Evolutionary conservation across 306 rosid species (phyloP).

Genomic region (Alnus glutinosa): DNA sequence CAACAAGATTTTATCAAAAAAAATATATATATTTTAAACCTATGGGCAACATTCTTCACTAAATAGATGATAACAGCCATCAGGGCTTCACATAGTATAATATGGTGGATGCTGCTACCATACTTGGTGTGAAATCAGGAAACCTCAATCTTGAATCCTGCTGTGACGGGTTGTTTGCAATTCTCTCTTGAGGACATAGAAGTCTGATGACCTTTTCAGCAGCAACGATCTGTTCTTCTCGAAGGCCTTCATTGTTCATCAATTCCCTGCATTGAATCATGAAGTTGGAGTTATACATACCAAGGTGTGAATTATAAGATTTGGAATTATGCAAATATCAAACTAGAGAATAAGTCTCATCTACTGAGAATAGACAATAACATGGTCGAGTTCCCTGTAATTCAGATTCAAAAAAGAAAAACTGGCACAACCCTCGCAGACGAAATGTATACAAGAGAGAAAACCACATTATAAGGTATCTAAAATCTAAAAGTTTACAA

Average conservation of each 20-base stretch:
- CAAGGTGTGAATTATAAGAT: no score
- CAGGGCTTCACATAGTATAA: slow-evolving; percentile 43
- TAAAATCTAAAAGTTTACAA: no score
- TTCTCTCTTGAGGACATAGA: slow-evolving; percentile 50
- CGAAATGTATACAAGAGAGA: no score
- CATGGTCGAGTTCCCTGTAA: neutral
- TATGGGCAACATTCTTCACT: neutral
- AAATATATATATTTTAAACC: no score
- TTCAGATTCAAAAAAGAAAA: neutral
- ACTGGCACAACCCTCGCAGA: no score
- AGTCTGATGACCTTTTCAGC: slow-evolving; percentile 63
- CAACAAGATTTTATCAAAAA: neutral
- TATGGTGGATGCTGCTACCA: slow-evolving; percentile 68
- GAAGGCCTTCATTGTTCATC: slow-evolving; percentile 41
- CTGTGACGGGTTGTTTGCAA: slow-evolving; percentile 16
- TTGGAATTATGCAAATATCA: no score
- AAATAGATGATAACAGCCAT: slow-evolving; percentile 15
- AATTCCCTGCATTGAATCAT: slow-evolving; percentile 49
- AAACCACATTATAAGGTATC: no score
- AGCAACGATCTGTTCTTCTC: slow-evolving; percentile 62
- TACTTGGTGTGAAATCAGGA: slow-evolving; percentile 54
- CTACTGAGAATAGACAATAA: neutral
- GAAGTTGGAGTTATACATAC: slow-evolving; percentile 5
- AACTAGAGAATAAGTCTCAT: no score
- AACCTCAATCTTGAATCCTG: slow-evolving; percentile 25